Evolutionary conservation across 2,329 filamentous ascomycete genomes (phyloP).

Genomic region (Purpureocillium takamizusanense): DNA sequence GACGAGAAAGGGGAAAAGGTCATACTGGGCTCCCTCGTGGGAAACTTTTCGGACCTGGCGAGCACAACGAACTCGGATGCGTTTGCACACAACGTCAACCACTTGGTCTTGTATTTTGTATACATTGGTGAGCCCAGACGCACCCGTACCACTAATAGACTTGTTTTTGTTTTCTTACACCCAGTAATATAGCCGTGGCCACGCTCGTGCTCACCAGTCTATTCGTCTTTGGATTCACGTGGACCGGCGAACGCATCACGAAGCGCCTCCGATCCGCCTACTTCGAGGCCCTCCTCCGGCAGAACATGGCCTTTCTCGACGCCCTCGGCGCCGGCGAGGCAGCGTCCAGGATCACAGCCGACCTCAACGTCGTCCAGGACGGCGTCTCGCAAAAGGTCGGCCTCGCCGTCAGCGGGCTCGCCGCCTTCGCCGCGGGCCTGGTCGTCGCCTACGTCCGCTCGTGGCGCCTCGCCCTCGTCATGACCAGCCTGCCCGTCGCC

Average conservation of each 20-base stretch:
- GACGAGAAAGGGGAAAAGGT: background rate
- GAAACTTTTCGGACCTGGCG: background rate
- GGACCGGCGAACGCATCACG: slow-evolving; percentile 1
- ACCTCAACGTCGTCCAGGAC: slow-evolving; percentile 40
- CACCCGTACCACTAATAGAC: background rate
- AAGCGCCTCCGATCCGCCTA: background rate
- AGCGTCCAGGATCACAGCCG: slow-evolving; percentile 27
- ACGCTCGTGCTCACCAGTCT: background rate
- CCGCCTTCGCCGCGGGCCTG: slow-evolving; percentile 33
- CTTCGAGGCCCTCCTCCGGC: slow-evolving; percentile 12
- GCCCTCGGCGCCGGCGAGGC: slow-evolving; percentile 23
- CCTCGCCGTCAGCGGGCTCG: slow-evolving; percentile 28
- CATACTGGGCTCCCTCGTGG: background rate
- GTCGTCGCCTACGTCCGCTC: slow-evolving; percentile 41
- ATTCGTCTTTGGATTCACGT: background rate
- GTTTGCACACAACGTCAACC: background rate
- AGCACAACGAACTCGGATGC: background rate
- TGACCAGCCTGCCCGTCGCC: background rate
- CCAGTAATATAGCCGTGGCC: background rate
- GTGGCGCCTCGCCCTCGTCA: slow-evolving; percentile 40
- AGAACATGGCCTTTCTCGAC: slow-evolving; percentile 43
- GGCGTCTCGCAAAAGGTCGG: slow-evolving; percentile 43
- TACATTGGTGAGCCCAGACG: slow-evolving; percentile 1
- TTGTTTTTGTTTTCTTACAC: no score
- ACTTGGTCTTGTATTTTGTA: background rate